Base-by-base conservation (phyloP, 192 early-diverging fungal genomes). In the Coemansia sp. region DNA sequence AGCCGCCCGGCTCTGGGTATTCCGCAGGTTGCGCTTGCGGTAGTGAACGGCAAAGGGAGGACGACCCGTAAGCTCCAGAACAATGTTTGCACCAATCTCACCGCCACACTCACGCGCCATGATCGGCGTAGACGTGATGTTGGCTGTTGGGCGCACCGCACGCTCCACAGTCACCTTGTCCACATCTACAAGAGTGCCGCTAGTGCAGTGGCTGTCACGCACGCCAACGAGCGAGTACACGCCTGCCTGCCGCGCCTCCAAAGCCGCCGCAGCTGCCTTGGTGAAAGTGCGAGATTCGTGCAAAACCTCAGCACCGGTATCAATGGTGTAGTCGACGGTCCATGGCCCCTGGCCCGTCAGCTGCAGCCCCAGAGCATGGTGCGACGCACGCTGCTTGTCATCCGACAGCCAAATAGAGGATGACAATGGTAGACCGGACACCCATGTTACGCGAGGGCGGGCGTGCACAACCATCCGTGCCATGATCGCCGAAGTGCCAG, bases 101-200 rank as follows among this genome's bases (percentile, higher is more conserved):
- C 81, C 81, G 28, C 68, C 81, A 37, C 81, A 83, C 43, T 77
- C 81, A 36, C 62, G 73, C n/a, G 81, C 71, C 26, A 66, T 78
- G 16, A 83, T 75, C 1, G 81, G 61, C 37, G 66, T 47, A 28
- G 81, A 59, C n/a, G 63, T 64, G 28, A 83, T 45, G 25, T 65
- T 72, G 20, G 62, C 61, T 4, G 37, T n/a, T 7, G 81, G 81
- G 36, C 33, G 45, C 11, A 64, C 59, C 6, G 75, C 65, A 3
- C 36, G 60, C n/a, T 59, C 66, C 47, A 83, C 43, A 14, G 72
- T 65, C 53, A 83, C 61, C 13, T 64, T 63, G 21, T 64, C 23
- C 3, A 25, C 7, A 14, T 61, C 69, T 8, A 59, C 68, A 10
- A 21, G 9, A 21, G 43, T 6, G 16, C 0, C 16, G 56, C 11